These are phyloP conservation scores for Hydnomerulius pinastri DNA, from an alignment of 768 basidiomycete genomes.

Conservation along the genomic window DNA sequence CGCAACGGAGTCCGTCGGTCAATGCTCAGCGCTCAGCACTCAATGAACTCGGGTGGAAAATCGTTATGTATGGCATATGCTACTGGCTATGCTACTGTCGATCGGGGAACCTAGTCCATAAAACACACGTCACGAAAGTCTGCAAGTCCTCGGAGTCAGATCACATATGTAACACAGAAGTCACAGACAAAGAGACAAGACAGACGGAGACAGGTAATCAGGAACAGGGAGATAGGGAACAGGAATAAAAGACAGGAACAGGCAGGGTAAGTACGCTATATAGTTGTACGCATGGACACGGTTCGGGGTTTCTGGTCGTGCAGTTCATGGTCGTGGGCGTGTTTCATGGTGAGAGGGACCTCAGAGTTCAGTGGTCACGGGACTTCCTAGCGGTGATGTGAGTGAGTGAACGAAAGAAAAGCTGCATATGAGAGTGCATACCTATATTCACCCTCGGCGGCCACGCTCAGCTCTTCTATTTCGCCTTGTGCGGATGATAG, in stretches of 20 bases:
- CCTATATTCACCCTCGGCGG: conserved; percentile 96
- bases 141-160: conserved; percentile 4
- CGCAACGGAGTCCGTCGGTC: too few species aligned
- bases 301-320: background rate
- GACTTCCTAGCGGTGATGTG: conserved; percentile 61
- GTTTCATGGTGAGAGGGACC: background rate
- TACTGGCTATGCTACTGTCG: background rate
- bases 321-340: background rate
- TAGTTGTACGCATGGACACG: conserved; percentile 13
- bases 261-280: conserved; percentile 12
- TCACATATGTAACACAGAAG: conserved; percentile 9
- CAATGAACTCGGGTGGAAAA: too few species aligned
- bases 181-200: conserved; percentile 7
- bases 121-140: background rate
- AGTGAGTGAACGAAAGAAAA: conserved; percentile 5
- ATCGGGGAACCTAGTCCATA: background rate
- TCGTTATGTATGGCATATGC: background rate
- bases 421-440: conserved; percentile 25
- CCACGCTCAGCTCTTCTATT: conserved; percentile 89
- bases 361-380: conserved; percentile 81
- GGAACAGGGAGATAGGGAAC: background rate
- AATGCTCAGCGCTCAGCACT: too few species aligned
- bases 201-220: background rate
- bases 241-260: conserved; percentile 7
- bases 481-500: conserved; percentile 84